Evolutionary conservation across 305 asterid genomes (phyloP), one percentile per base, ranked within the genome.

Genomic region (Lippia alba): DNA sequence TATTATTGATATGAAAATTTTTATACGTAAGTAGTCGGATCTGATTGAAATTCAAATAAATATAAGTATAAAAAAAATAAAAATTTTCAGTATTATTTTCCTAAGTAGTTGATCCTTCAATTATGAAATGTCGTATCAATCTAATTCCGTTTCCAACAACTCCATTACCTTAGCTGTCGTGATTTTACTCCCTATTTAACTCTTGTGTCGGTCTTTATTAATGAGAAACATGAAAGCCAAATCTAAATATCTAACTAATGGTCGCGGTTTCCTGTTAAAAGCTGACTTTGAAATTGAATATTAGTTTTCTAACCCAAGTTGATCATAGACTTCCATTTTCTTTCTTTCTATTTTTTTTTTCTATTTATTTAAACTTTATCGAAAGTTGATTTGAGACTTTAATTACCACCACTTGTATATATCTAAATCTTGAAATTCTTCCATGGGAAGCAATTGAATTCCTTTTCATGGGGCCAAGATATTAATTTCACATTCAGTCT

Each of bases 211-310:
- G 30, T 24, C 30, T 24, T 24, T 24, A 24, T 24, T 24, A 24
- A 24, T 24, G 30, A 24, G 30, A 66, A 64, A 10, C 41, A 11
- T 12, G 18, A 56, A 17, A 7, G 18, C 46, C 58, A 18, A 17
- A 17, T 49, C 33, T 12, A 56, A 45, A 17, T 12, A 34, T 66
- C 41, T 44, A 30, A 9, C 16, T 5, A 12, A 20, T 49, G 19
- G 70, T 56, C 83, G 41, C 44, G 16, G 8, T 69, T 72, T 40
- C 18, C 45, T 4, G 8, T 18, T 56, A 9, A 34, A n/a, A 40
- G 67, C 75, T 80, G 83, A 78, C 79, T 80, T 56, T 65, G 62
- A 71, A 64, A 32, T 56, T 65, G 14, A 36, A 55, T 71, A 53
- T 0, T 44, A 71, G n/a, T 40, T 53, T 12, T 66, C 44, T 54